Base-by-base conservation (phyloP, 352 stramenopile genomes). In the Pythium pyrilobum region DNA sequence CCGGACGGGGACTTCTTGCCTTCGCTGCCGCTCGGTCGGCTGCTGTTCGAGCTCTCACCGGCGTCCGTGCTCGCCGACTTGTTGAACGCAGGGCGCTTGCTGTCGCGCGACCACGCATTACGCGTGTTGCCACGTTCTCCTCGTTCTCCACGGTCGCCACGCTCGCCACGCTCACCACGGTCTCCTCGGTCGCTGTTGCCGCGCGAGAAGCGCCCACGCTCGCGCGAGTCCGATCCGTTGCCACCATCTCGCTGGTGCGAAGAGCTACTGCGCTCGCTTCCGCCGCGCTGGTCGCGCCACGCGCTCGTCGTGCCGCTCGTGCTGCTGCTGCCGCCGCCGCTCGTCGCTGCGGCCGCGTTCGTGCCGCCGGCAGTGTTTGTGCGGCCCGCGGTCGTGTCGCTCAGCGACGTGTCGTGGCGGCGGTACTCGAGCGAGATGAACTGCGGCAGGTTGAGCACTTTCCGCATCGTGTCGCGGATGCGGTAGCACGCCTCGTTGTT, bases 351-450 rank as follows among this genome's bases (percentile, higher is more conserved):
- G 23, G 5, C 51, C 28, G 20, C 32, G 11, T 24, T 49, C 52
- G 52, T 34, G 56, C 67, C 55, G 18, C 51, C 63, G 34, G 66
- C 61, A 27, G 72, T 76, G 41, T 83, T 81, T 61, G 85, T 90
- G 37, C 82, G 80, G 33, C 87, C 87, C 44, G 74, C 85, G 25
- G 72, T 87, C 63, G 86, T 91, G 52, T 94, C 83, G 43, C 70
- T 90, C 44, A 95, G 50, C 48, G 82, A 92, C 37, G 66, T 84
- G 46, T 97, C 86, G 52, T 97, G 90, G 49, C 84, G 82, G 66
- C 95, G 95, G 69, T 97, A 97, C 70, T 97, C 90, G 28, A 97
- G 61, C 43, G 83, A 76, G 27, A 97, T 86, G 68, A 96, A 96
- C 58, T 89, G 71, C 33, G 91, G 91, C 43, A 97, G 60, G 56